These are phyloP conservation scores for Hirsutella minnesotensis DNA, from an alignment of 2,329 filamentous ascomycete genomes.

Conservation along the genomic window DNA sequence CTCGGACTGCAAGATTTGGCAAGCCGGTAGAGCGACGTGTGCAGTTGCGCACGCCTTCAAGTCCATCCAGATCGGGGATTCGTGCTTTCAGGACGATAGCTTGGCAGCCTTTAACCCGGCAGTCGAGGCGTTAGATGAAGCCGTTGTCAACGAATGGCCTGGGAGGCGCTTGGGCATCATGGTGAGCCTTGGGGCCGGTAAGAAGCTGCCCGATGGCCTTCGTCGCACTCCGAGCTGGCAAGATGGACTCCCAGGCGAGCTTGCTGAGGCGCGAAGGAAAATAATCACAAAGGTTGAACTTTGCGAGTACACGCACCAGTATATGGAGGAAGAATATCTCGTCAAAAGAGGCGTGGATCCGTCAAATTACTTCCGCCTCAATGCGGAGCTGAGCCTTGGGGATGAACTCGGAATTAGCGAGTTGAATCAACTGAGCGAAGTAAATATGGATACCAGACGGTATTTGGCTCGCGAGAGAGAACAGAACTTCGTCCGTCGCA, in stretches of 20 bases:
- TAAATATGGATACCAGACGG: conserved; percentile 79
- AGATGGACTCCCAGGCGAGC: conserved; percentile 84
- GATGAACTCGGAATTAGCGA: conserved; percentile 95
- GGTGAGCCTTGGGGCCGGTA: conserved; percentile 84
- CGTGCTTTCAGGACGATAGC: conserved; percentile 87
- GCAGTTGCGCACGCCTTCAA: conserved; percentile 92
- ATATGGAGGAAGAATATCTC: conserved; percentile 72
- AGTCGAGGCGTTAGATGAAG: conserved; percentile 77
- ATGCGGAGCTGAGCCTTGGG: conserved; percentile 89
- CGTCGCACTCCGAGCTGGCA: conserved; percentile 76
- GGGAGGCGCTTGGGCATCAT: conserved; percentile 87
- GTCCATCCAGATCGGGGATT: conserved; percentile 86
- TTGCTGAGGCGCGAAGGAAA: conserved; percentile 74
- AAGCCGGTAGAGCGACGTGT: conserved; percentile 84
- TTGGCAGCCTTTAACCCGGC: conserved; percentile 85
- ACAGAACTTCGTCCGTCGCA: conserved; percentile 63
- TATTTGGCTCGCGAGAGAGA: conserved; percentile 67
- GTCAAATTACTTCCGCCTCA: conserved; percentile 92
- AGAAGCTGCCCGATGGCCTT: conserved; percentile 53
- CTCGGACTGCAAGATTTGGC: conserved; percentile 92
- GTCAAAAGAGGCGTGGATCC: conserved; percentile 66
- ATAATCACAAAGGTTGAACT: conserved; percentile 90
- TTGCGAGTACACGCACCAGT: conserved; percentile 81
- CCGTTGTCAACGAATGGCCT: conserved; percentile 86
- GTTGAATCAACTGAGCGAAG: conserved; percentile 87